A percentile compares a stretch with the other conserved stretches of the same genome.
These are phyloP conservation scores for Tricholoma matsutake DNA, from an alignment of 768 basidiomycete genomes.

Conservation along the genomic window DNA sequence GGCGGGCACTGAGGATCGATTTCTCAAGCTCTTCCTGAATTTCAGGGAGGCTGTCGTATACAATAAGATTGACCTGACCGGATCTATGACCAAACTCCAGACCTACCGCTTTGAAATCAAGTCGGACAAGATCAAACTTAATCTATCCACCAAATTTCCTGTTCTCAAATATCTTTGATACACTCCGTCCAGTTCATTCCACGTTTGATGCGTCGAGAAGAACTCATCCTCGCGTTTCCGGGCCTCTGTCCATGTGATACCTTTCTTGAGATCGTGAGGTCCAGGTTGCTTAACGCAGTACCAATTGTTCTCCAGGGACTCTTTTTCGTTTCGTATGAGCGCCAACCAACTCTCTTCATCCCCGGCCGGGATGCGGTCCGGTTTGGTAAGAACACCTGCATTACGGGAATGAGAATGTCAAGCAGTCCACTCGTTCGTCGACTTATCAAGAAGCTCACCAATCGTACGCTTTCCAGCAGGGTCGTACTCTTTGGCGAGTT, in stretches of 20 bases:
- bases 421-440: not conserved
- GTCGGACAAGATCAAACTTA: conserved; percentile 61
- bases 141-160: conserved; percentile 47
- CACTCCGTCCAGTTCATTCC: conserved; percentile 51
- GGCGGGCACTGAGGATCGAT: conserved; percentile 36
- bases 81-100: not conserved
- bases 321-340: conserved; percentile 52
- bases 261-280: conserved; percentile 47
- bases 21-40: conserved; percentile 57
- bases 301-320: conserved; percentile 56
- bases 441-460: conserved; percentile 36
- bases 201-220: conserved; percentile 50
- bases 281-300: conserved; percentile 55
- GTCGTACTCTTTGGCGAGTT: conserved; percentile 57
- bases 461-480: conserved; percentile 66
- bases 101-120: conserved; percentile 58
- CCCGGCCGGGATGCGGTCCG: conserved; percentile 58
- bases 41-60: conserved; percentile 49
- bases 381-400: conserved; percentile 73
- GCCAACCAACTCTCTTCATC: conserved; percentile 56
- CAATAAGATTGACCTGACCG: not conserved
- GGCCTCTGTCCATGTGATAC: conserved; percentile 60
- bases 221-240: conserved; percentile 53
- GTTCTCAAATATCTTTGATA: conserved; percentile 58
- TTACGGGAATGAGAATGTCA: not conserved